phyloP scores from a whole-genome alignment of 225 moss, liverwort and hornwort genomes.

The Pleurozium schreberi region DNA sequence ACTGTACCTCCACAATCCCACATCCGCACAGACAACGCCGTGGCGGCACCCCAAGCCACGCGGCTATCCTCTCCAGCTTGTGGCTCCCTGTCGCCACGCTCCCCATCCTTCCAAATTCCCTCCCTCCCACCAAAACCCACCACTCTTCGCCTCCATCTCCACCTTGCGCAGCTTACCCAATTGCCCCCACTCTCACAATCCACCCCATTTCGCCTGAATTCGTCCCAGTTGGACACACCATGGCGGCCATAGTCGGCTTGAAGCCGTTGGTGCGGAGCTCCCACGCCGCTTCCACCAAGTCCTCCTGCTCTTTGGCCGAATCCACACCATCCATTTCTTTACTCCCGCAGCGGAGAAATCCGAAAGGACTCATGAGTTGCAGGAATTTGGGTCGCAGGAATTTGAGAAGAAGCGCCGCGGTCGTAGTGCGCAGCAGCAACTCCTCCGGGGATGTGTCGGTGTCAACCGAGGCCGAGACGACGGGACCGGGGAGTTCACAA shows the following conservation, averaged over 20 bases:
- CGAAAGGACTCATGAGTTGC: not conserved
- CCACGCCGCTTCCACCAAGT: not conserved
- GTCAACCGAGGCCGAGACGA: conserved; percentile 4
- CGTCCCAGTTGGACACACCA: not conserved
- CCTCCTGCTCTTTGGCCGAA: not conserved
- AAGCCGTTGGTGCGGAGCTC: conserved; percentile 17
- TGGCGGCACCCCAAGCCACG: conserved; percentile 6
- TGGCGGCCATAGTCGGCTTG: conserved; percentile 36
- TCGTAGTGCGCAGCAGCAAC: conserved; percentile 15
- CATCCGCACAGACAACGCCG: not conserved
- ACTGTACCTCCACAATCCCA: no score
- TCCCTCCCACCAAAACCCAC: not conserved
- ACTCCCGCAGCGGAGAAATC: not conserved
- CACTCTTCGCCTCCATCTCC: not conserved
- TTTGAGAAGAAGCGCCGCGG: not conserved
- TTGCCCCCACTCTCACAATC: not conserved
- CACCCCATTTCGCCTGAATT: not conserved
- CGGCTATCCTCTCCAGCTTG: not conserved
- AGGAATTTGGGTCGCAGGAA: not conserved
- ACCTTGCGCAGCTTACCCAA: not conserved
- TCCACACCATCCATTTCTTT: not conserved
- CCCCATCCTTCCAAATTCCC: not conserved
- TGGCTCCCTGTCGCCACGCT: conserved; percentile 3
- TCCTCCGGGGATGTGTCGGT: conserved; percentile 41
- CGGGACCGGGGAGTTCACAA: conserved; percentile 6